Evolutionary conservation across 164 flowering plant genomes (phyloP).

Genomic region (Brasenia schreberi): DNA sequence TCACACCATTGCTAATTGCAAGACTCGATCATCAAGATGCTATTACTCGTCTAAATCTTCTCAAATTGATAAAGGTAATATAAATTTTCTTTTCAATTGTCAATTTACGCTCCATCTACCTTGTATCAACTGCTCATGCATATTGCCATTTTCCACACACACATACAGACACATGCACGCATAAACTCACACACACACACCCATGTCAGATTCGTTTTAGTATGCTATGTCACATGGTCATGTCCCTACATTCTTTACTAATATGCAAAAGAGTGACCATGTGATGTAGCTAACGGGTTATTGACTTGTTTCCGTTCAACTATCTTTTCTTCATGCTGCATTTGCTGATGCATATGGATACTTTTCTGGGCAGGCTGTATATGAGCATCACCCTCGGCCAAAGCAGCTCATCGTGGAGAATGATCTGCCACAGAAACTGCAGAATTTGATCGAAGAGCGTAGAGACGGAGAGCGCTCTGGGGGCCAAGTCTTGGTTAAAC

Average conservation of each 20-base stretch:
- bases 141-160: too few relatives aligned
- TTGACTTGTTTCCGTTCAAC: too few relatives aligned
- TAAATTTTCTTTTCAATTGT: neutral
- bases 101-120: too few relatives aligned
- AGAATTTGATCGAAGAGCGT: constrained; percentile 86
- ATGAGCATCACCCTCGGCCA: constrained; percentile 97
- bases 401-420: constrained; percentile 97
- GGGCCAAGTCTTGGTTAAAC: constrained; percentile 94
- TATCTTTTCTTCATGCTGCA: too few relatives aligned
- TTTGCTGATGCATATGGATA: neutral
- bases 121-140: too few relatives aligned
- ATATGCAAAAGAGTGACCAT: too few relatives aligned
- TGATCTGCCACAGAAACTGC: constrained; percentile 87
- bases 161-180: too few relatives aligned
- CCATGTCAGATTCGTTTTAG: too few relatives aligned
- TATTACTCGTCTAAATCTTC: constrained; percentile 89
- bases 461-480: constrained; percentile 87
- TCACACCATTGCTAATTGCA: constrained; percentile 84
- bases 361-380: constrained; percentile 52
- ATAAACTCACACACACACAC: too few relatives aligned
- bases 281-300: too few relatives aligned
- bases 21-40: constrained; percentile 96
- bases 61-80: constrained; percentile 79
- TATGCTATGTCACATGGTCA: too few relatives aligned
- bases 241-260: too few relatives aligned